Evolutionary conservation across 805 yeast genomes (phyloP).

Genomic region (Myxozyma neotropica): DNA sequence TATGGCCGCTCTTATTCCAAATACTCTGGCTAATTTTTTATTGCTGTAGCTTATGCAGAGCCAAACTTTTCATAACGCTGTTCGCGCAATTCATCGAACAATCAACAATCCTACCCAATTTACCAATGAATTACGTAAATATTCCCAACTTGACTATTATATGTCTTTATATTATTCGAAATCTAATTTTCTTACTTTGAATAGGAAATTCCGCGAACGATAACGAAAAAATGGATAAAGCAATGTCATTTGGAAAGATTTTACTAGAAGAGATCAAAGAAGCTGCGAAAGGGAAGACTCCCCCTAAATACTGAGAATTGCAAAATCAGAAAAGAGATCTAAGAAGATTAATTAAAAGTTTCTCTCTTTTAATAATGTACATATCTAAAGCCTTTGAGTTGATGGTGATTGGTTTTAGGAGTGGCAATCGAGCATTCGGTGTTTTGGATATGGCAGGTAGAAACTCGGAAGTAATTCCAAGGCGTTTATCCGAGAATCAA

Average conservation of each 20-base stretch:
- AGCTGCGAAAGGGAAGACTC: conserved; percentile 18
- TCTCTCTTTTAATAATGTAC: too few species aligned
- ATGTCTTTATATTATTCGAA: neutral
- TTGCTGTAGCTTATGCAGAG: conserved; percentile 30
- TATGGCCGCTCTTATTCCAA: too few species aligned
- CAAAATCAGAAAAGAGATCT: neutral
- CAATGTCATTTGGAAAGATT: conserved; percentile 15
- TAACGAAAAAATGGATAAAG: conserved; percentile 18
- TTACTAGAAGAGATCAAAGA: conserved; percentile 25
- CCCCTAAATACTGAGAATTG: neutral
- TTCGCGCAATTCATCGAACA: conserved; percentile 16
- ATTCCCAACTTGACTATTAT: neutral
- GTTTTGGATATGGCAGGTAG: too few species aligned
- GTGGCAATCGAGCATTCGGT: too few species aligned
- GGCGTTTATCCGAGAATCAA: too few species aligned
- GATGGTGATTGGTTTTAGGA: too few species aligned
- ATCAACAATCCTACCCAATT: conserved; percentile 16
- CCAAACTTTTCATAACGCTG: conserved; percentile 21
- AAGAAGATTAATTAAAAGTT: too few species aligned
- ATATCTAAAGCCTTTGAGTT: too few species aligned
- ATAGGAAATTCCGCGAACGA: conserved; percentile 7
- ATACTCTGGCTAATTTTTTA: too few species aligned
- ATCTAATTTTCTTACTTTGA: neutral
- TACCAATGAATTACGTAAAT: conserved; percentile 18
- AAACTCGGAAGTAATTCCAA: too few species aligned